Evolutionary conservation across 352 stramenopile genomes (phyloP).

Genomic region (Pythium sukuiense): DNA sequence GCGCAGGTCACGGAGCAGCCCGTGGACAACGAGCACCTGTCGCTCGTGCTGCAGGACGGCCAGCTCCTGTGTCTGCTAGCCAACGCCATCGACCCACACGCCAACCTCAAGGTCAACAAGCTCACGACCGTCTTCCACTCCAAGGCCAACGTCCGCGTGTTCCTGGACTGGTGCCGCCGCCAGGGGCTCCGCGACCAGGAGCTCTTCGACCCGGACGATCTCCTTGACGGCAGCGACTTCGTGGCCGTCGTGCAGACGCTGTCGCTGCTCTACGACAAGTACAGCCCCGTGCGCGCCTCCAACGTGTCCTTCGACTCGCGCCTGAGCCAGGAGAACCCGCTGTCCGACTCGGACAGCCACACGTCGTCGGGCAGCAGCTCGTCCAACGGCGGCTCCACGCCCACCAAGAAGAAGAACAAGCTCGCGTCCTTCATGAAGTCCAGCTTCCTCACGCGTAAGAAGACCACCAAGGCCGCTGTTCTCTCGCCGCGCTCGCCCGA

Average conservation of each 20-base stretch:
- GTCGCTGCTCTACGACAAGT: conserved; percentile 85
- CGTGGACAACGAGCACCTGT: conserved; percentile 77
- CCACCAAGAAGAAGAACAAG: conserved; percentile 76
- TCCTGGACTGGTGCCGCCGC: conserved; percentile 76
- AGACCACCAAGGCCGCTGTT: conserved; percentile 25
- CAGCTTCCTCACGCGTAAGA: conserved; percentile 74
- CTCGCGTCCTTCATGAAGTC: conserved; percentile 81
- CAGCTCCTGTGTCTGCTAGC: conserved; percentile 85
- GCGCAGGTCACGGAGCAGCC: conserved; percentile 72
- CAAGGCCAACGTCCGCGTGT: conserved; percentile 82
- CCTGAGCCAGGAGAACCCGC: conserved; percentile 42
- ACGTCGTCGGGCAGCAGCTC: conserved; percentile 63
- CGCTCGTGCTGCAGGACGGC: conserved; percentile 78
- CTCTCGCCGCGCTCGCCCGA: conserved; percentile 29
- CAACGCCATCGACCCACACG: conserved; percentile 74
- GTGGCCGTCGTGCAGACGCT: conserved; percentile 68
- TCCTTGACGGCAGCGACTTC: conserved; percentile 71
- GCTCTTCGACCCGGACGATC: conserved; percentile 78
- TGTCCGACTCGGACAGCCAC: conserved; percentile 69
- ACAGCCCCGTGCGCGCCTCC: conserved; percentile 37
- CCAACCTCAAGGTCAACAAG: conserved; percentile 84
- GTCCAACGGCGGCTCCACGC: conserved; percentile 36
- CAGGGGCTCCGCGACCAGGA: conserved; percentile 71
- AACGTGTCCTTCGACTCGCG: conserved; percentile 50
- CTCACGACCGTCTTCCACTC: conserved; percentile 89